Conservation (phyloP, 1,284 basidiomycete genomes). For the Ceratobasidium sp. region DNA sequence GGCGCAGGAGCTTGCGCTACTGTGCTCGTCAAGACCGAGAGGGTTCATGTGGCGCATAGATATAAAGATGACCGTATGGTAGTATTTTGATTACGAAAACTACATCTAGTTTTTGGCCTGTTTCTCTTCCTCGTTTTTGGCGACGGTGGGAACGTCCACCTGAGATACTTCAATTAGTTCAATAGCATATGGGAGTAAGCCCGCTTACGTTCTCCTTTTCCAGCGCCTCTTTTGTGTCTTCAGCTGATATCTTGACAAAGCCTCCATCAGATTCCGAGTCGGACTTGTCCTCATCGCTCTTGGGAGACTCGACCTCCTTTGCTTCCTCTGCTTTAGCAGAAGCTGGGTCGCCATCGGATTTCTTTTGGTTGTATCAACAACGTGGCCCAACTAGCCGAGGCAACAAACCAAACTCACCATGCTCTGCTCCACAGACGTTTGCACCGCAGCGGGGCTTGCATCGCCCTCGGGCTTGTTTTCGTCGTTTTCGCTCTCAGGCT, state of each 20-base stretch:
- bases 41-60: background rate
- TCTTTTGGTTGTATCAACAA: background rate
- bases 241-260: slow-evolving; percentile 19
- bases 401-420: slow-evolving; percentile 16
- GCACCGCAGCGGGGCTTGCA: background rate
- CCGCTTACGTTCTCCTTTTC: slow-evolving; percentile 17
- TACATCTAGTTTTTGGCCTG: slow-evolving; percentile 20
- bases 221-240: slow-evolving; percentile 18
- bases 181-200: background rate
- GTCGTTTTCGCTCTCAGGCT: slow-evolving; percentile 16
- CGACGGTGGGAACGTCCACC: slow-evolving; percentile 35
- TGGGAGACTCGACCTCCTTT: slow-evolving; percentile 9
- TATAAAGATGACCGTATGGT: background rate
- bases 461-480: background rate
- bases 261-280: slow-evolving; percentile 22
- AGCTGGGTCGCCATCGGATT: slow-evolving; percentile 35
- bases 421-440: slow-evolving; percentile 25
- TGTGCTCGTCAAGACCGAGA: slow-evolving; percentile 26
- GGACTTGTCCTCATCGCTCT: background rate
- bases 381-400: background rate
- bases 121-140: slow-evolving; percentile 33
- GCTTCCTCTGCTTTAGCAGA: slow-evolving; percentile 34
- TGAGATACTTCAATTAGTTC: background rate
- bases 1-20: slow-evolving; percentile 1
- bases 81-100: background rate